Conservation (phyloP, 352 stramenopile species). For the Pythium guiyangense region DNA sequence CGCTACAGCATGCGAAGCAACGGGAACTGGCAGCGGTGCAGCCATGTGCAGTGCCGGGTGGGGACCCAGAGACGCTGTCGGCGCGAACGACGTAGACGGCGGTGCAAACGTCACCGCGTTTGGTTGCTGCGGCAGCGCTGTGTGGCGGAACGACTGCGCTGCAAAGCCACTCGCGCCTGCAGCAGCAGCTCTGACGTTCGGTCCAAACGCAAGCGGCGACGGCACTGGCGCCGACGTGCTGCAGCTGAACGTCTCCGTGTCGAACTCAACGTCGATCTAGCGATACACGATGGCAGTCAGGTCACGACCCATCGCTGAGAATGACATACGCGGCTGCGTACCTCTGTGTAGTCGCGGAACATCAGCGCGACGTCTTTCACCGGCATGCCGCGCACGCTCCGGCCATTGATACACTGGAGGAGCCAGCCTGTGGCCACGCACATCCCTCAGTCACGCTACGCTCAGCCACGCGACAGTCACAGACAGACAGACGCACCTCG, state of each 20-base stretch:
- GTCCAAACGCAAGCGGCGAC: no score
- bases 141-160: not conserved
- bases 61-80: not conserved
- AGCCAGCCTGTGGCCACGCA: slow-evolving; percentile 27
- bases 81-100: not conserved
- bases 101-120: not conserved
- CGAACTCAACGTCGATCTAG: slow-evolving; percentile 12
- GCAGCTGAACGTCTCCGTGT: not conserved
- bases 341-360: slow-evolving; percentile 38
- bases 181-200: no score
- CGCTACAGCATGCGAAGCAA: no score
- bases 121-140: not conserved
- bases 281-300: not conserved
- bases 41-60: not conserved
- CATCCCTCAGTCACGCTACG: not conserved
- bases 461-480: not conserved
- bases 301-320: no score
- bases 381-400: slow-evolving; percentile 21
- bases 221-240: not conserved
- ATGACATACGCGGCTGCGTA: not conserved
- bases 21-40: no score
- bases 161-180: not conserved
- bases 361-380: slow-evolving; percentile 36
- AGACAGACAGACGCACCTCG: slow-evolving; percentile 22
- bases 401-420: slow-evolving; percentile 33